phyloP scores from a whole-genome alignment of 345 rosid genomes.

The Salix udensis region DNA sequence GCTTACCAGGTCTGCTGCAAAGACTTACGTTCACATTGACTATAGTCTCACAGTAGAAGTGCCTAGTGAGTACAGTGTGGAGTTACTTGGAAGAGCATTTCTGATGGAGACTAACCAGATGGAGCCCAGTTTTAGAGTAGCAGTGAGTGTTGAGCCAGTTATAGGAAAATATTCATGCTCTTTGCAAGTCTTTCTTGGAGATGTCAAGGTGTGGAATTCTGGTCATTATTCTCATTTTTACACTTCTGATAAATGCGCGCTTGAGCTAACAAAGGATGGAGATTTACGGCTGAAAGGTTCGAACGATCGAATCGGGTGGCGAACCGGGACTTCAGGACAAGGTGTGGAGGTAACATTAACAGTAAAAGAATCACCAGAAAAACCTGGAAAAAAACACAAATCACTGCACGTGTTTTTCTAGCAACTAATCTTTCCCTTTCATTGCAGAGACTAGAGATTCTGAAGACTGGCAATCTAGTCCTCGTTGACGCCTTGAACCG shows the following conservation, averaged over 20 bases:
- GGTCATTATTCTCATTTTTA: conserved; percentile 69
- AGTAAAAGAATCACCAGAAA: background rate
- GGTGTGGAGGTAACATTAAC: conserved; percentile 66
- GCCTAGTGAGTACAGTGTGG: conserved; percentile 42
- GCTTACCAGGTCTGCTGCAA: conserved; percentile 30
- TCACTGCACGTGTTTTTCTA: background rate
- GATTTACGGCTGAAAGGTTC: conserved; percentile 66
- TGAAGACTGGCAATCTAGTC: conserved; percentile 64
- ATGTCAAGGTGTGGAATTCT: conserved; percentile 82
- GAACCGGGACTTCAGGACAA: conserved; percentile 77
- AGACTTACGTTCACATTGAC: conserved; percentile 45
- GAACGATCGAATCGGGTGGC: conserved; percentile 60
- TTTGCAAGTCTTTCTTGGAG: conserved; percentile 66
- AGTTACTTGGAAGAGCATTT: conserved; percentile 68
- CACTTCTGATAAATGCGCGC: conserved; percentile 47
- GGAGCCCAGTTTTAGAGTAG: conserved; percentile 52
- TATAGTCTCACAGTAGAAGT: conserved; percentile 50
- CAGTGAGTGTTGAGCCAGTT: conserved; percentile 61
- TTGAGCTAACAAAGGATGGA: conserved; percentile 60
- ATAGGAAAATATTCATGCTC: conserved; percentile 58
- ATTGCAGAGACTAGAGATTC: conserved; percentile 70
- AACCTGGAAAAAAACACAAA: background rate
- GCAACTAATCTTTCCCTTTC: background rate
- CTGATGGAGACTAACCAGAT: conserved; percentile 41
- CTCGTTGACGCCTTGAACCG: conserved; percentile 50